Evolutionary conservation across 208 protist genomes (phyloP), one percentile per base, ranked within the genome.

Genomic region (Crithidia fasciculata): DNA sequence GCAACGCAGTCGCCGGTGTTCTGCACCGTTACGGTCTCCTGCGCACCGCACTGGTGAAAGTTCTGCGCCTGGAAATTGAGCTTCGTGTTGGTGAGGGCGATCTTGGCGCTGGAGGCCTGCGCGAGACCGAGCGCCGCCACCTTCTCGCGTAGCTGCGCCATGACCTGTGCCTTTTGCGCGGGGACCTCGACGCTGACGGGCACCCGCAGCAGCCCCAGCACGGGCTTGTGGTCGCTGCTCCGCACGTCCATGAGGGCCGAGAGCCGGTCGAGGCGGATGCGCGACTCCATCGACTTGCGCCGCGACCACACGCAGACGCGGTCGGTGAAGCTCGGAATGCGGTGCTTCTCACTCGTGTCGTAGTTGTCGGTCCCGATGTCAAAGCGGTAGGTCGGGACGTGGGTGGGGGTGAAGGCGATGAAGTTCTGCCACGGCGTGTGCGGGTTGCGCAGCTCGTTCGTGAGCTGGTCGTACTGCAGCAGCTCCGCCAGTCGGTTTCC

Each of bases 281-380:
- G 74, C 28, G 65, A 44, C 72, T 84, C 72, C 50, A 82, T 67
- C 41, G 73, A 69, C 63, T 87, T 84, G 15, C 76, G 66, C 45
- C 67, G 78, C 63, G 80, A 78, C 87, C 89, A 93, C 13, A 88
- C 77, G 36, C 88, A 87, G 63, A 97, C 83, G 49, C 95, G 89
- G 65, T 98, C 95, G 5, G 94, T 97, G 71, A 88, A 98, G 61
- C 90, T 87, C 5, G 95, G 95, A 8, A 96, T 81, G 67, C 95
- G 88, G 40, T 81, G 86, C 84, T 98, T 98, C 75, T 95, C 92
- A 74, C 88, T 94, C 8, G 95, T 96, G 77, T 98, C 95, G 81
- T 98, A 98, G 19, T 44, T 83, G 69, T 86, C 82, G 37, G 93
- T 98, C 55, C 95, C 95, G 36, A 94, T 66, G 74, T 97, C 90